Base-by-base conservation (phyloP, 106 monocot genomes). In the Apostasia shenzhenica region DNA sequence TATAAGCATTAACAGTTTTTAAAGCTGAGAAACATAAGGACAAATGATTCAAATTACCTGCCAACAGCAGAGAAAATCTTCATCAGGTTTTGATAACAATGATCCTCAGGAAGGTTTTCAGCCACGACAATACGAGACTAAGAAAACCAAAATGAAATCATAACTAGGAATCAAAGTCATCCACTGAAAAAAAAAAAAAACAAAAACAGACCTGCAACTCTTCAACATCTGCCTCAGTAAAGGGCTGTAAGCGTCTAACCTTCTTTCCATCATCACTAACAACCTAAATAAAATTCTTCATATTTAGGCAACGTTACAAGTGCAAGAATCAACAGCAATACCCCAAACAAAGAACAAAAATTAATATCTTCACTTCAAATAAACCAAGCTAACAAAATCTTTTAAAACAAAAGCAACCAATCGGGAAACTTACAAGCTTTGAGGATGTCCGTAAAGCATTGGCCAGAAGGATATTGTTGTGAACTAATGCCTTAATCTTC, bases 251-350 rank as follows among this genome's bases (percentile, higher is more conserved):
- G 9, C 99, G 92, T 71, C 82, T 92, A 75, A 99, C 92, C 71
- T 78, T 99, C 79, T 85, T 99, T 46, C 99, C 92, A 80, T 99
- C 92, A n/a, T 99, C 90, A 83, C 99, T 93, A 44, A 99, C 90
- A 43, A 93, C 79, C 99, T 99, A 70, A 3, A 73, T 41, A 14
- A 14, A 54, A 56, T 6, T 54, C 14, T 48, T 3, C 43, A 12
- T 54, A 65, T 14, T 65, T 65, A 65, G 8, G 2, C 7, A 65
- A 65, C 37, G 43, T 62, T 44, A 62, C 8, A 62, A 62, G 62
- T 45, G n/a, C 44, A 43, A 61, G 45, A 12, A 45, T 62, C n/a
- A 62, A 43, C n/a, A n/a, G 10, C n/a, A 62, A 45, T 45, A 38
- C n/a, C 45, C 43, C 12, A 45, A 45, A 9, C 26, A 61, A 61